A percentile compares a stretch with the other conserved stretches of the same genome.
Conservation (phyloP, 2,329 filamentous ascomycete genomes). For the Hypoxylon sp. region DNA sequence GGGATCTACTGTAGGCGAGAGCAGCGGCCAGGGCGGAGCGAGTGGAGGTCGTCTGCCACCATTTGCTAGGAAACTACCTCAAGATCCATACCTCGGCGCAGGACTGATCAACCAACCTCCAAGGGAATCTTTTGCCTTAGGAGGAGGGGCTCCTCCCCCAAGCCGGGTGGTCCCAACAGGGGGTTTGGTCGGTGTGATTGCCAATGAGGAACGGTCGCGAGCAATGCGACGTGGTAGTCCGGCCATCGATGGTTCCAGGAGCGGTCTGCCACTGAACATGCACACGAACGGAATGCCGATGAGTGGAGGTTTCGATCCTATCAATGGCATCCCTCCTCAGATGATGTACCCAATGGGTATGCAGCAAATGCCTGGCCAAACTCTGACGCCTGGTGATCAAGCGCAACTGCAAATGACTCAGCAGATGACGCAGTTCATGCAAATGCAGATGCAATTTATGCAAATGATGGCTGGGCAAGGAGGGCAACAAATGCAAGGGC, state of each 20-base stretch:
- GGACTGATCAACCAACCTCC: conserved; percentile 79
- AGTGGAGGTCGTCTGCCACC: conserved; percentile 74
- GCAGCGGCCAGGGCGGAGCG: conserved; percentile 53
- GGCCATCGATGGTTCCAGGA: conserved; percentile 69
- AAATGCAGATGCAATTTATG: conserved; percentile 96
- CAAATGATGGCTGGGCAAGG: conserved; percentile 76
- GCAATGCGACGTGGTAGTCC: conserved; percentile 85
- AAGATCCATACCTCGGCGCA: conserved; percentile 87
- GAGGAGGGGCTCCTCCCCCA: conserved; percentile 66
- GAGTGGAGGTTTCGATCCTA: conserved; percentile 63
- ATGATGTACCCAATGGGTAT: conserved; percentile 64
- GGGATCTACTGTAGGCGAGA: conserved; percentile 71
- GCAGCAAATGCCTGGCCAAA: conserved; percentile 54
- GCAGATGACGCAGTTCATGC: conserved; percentile 90
- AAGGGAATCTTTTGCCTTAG: conserved; percentile 81
- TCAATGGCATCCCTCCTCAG: conserved; percentile 65
- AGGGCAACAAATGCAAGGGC: conserved; percentile 47
- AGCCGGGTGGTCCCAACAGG: conserved; percentile 72
- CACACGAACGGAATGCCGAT: conserved; percentile 57
- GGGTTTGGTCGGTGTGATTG: conserved; percentile 90
- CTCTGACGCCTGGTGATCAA: conserved; percentile 75
- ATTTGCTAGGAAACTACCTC: conserved; percentile 85
- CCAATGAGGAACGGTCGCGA: conserved; percentile 83
- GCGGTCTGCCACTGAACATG: conserved; percentile 53
- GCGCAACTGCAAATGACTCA: conserved; percentile 85